Evolutionary conservation across 2,329 filamentous ascomycete genomes (phyloP).

Genomic region (Lecanicillium sp.): DNA sequence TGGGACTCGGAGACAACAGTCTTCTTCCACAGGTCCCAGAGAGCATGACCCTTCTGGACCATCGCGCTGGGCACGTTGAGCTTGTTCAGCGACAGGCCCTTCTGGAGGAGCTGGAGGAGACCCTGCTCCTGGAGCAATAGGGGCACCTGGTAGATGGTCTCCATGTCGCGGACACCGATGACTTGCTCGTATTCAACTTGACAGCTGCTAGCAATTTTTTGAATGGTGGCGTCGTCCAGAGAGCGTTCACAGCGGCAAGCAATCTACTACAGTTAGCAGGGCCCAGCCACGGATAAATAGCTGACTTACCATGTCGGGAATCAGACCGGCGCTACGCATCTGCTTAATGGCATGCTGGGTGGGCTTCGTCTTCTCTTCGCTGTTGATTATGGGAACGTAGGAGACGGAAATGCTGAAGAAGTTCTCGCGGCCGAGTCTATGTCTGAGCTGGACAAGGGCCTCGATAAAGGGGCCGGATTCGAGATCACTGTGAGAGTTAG

Average conservation of each 20-base stretch:
- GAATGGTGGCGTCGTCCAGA: slow-evolving; percentile 66
- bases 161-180: slow-evolving; percentile 81
- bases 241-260: slow-evolving; percentile 83
- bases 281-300: neutral
- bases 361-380: slow-evolving; percentile 92
- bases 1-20: slow-evolving; percentile 63
- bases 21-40: slow-evolving; percentile 73
- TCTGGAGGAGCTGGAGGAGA: slow-evolving; percentile 60
- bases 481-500: slow-evolving; percentile 53
- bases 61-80: slow-evolving; percentile 47
- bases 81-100: slow-evolving; percentile 58
- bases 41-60: slow-evolving; percentile 56
- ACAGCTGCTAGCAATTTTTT: slow-evolving; percentile 86
- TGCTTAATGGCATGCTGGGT: slow-evolving; percentile 86
- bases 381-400: slow-evolving; percentile 60
- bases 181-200: slow-evolving; percentile 83
- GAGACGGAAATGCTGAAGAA: slow-evolving; percentile 88
- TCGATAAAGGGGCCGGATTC: slow-evolving; percentile 86
- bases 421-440: slow-evolving; percentile 67
- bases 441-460: slow-evolving; percentile 72
- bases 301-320: slow-evolving; percentile 57
- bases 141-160: slow-evolving; percentile 89
- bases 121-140: slow-evolving; percentile 82
- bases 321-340: slow-evolving; percentile 72
- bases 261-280: slow-evolving; percentile 50